Conservation (phyloP, 129 eudicot genomes). For the Mikania micrantha region DNA sequence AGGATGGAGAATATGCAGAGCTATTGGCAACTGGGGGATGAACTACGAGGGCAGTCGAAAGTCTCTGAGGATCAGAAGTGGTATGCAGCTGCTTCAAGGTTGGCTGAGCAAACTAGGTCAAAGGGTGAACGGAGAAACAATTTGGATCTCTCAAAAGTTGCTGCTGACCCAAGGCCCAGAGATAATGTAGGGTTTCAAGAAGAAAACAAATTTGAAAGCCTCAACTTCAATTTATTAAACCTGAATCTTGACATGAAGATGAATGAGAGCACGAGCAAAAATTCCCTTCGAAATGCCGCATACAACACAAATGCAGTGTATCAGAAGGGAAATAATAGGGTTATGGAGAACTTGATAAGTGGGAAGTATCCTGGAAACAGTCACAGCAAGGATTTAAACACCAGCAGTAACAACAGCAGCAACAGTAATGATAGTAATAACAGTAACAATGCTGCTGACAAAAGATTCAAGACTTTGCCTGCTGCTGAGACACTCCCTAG, state of each 20-base stretch:
- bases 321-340: slow-evolving; percentile 48
- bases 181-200: slow-evolving; percentile 58
- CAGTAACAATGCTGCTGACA: slow-evolving; percentile 49
- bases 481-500: slow-evolving; percentile 97
- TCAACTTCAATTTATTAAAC: slow-evolving; percentile 73
- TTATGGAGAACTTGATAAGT: slow-evolving; percentile 42
- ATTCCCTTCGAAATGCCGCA: slow-evolving; percentile 39
- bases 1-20: slow-evolving; percentile 76
- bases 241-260: slow-evolving; percentile 57
- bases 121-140: slow-evolving; percentile 88
- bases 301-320: slow-evolving; percentile 56
- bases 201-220: slow-evolving; percentile 76
- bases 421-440: slow-evolving; percentile 33
- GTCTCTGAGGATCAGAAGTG: slow-evolving; percentile 88
- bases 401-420: slow-evolving; percentile 22
- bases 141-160: slow-evolving; percentile 68
- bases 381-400: slow-evolving; percentile 39
- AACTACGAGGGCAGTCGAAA: slow-evolving; percentile 80
- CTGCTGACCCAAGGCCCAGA: slow-evolving; percentile 51
- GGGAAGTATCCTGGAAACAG: slow-evolving; percentile 52
- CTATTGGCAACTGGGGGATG: slow-evolving; percentile 94
- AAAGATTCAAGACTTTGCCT: slow-evolving; percentile 97
- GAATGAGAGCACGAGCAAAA: slow-evolving; percentile 40
- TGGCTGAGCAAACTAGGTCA: slow-evolving; percentile 85
- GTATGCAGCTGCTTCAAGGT: slow-evolving; percentile 77